phyloP scores from a whole-genome alignment of 176 grass and related monocot genomes.

The Dendrocalamus sinicus region DNA sequence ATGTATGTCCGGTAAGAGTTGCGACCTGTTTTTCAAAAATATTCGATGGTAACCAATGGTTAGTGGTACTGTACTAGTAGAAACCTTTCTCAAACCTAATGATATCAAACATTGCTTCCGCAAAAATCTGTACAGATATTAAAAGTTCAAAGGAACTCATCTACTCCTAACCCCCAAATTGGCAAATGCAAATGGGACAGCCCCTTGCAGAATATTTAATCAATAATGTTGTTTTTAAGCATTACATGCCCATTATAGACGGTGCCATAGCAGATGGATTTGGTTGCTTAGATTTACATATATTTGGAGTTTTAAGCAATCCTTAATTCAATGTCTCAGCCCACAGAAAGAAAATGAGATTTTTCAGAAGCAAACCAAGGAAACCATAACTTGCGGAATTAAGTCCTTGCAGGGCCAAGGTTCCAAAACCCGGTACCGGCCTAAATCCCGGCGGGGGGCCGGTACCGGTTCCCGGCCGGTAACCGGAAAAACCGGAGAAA shows the following conservation, averaged over 20 bases:
- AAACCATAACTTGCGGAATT: background rate
- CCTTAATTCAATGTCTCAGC: slow-evolving; percentile 16
- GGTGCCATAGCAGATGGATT: slow-evolving; percentile 5
- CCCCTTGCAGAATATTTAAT: background rate
- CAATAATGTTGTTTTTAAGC: background rate
- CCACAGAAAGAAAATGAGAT: slow-evolving; percentile 11
- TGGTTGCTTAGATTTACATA: slow-evolving; percentile 17
- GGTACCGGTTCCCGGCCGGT: too few relatives aligned
- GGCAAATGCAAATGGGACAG: background rate
- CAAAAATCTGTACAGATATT: background rate
- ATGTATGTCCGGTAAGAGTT: slow-evolving; percentile 83
- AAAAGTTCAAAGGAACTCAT: background rate
- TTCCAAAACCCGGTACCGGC: too few relatives aligned
- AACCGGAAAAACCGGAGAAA: too few relatives aligned
- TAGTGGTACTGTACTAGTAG: background rate
- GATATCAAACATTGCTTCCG: background rate
- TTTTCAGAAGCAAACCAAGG: background rate
- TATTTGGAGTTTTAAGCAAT: slow-evolving; percentile 6
- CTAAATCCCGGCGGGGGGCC: too few relatives aligned
- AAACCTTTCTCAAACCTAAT: background rate
- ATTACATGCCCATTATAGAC: background rate
- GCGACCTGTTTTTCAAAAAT: slow-evolving; percentile 62
- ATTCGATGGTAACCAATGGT: background rate
- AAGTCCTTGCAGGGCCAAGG: background rate
- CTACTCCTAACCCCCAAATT: background rate